These are phyloP conservation scores for Mycena galericulata DNA, from an alignment of 768 basidiomycete genomes.

Conservation along the genomic window DNA sequence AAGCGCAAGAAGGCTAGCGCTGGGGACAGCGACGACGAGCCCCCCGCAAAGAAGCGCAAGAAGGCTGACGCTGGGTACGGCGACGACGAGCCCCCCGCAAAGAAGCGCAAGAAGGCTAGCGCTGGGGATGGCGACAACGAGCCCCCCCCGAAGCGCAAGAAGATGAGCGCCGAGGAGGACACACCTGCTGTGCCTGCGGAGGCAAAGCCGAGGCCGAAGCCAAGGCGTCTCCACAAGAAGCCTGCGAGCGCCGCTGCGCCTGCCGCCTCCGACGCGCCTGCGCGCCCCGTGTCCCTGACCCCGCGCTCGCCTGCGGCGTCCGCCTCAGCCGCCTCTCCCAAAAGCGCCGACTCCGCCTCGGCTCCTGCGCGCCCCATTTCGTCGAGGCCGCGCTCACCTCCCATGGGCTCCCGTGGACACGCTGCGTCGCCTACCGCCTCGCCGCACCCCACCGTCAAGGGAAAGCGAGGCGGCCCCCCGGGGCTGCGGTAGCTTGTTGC, in stretches of 20 bases:
- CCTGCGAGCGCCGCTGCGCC: neutral
- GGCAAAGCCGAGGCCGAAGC: neutral
- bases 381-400: too few relatives aligned
- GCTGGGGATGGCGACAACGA: neutral
- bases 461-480: neutral
- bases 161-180: neutral
- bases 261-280: neutral
- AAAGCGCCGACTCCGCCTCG: too few relatives aligned
- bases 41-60: neutral
- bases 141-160: constrained; percentile 1
- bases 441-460: neutral
- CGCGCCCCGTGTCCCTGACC: too few relatives aligned
- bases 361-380: too few relatives aligned
- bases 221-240: constrained; percentile 1
- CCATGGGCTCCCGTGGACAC: too few relatives aligned
- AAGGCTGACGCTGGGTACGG: neutral
- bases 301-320: too few relatives aligned
- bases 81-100: neutral
- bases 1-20: neutral
- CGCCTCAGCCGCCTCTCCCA: too few relatives aligned
- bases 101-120: neutral
- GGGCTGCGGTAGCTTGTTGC: neutral
- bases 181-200: neutral
- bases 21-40: neutral
- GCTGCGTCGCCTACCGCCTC: neutral